Evolutionary conservation across 805 yeast genomes (phyloP).

Genomic region (Suhomyces pyralidae): DNA sequence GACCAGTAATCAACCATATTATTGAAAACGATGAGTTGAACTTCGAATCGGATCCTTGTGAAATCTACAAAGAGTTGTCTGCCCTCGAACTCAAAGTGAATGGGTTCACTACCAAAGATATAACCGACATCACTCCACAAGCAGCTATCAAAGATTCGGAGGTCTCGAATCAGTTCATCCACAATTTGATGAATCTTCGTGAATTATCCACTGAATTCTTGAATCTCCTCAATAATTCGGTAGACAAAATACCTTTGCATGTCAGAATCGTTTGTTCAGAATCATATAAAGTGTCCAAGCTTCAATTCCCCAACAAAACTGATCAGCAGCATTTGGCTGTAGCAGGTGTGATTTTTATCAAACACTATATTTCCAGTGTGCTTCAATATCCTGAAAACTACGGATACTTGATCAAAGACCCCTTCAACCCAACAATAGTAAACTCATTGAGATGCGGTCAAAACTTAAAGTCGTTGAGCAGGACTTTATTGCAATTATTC

Average conservation of each 20-base stretch:
- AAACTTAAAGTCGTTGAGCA: conserved; percentile 56
- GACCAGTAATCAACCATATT: conserved; percentile 36
- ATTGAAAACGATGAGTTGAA: conserved; percentile 51
- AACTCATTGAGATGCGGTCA: conserved; percentile 26
- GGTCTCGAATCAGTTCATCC: conserved; percentile 68
- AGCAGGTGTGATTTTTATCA: conserved; percentile 63
- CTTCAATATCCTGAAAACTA: conserved; percentile 54
- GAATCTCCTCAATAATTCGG: conserved; percentile 44
- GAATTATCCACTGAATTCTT: conserved; percentile 65
- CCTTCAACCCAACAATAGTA: conserved; percentile 18
- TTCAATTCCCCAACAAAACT: conserved; percentile 54
- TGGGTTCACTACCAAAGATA: conserved; percentile 35
- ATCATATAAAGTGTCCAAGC: conserved; percentile 37
- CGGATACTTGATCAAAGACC: conserved; percentile 43
- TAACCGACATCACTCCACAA: conserved; percentile 46
- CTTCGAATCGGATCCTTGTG: conserved; percentile 78
- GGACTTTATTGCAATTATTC: conserved; percentile 63
- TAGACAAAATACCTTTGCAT: conserved; percentile 39
- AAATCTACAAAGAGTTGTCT: conserved; percentile 45
- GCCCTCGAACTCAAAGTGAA: conserved; percentile 33
- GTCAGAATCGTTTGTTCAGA: conserved; percentile 33
- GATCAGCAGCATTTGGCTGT: conserved; percentile 61
- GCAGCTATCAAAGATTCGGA: conserved; percentile 75
- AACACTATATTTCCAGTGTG: conserved; percentile 46
- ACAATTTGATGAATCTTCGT: conserved; percentile 70